Base-by-base conservation (phyloP, 129 eudicot genomes). In the Flaveria sonorensis region DNA sequence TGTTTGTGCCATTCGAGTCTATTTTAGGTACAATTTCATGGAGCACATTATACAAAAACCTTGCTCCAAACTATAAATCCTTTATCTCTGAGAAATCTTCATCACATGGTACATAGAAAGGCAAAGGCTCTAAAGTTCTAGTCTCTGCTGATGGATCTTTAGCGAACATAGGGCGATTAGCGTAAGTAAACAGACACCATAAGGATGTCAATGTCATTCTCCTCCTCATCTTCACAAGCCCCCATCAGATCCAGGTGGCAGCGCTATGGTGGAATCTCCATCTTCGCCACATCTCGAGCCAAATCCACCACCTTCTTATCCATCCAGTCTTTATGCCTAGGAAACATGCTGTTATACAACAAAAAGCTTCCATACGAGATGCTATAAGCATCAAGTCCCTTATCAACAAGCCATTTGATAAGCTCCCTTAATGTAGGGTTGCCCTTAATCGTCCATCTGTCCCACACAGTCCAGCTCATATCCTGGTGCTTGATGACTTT, bases 191-290 rank as follows among this genome's bases (percentile, higher is more conserved):
- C 83, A 8, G 98, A 93, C 20, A 93, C 62, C 74, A 57, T 88
- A 48, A 97, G 98, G 70, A 93, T 88, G 60, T 93, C 98, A 15
- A 93, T 42, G 59, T 93, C 98, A 36, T 88, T 83, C 32, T 85
- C 98, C n/a, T 90, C 93, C 10, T 94, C 99, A 43, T 94, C 97
- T 86, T 91, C 97, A 39, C 99, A 91, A 1, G 92, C 99, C 30
- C 88, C 93, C 20, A 89, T 94, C 7, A 91, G 85, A 80, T 94
- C 99, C 72, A 94, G 70, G 81, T 94, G 98, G 23, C 88, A 85
- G 15, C 97, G 87, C 43, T 91, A 84, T 0, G 88, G 50, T 1
- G 97, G 99, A 20, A 91, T 79, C 75, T 91, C 99, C 81, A 88
- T 46, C 86, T 87, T 94, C 1, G 97, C 96, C 71, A 94, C 92